A percentile compares a stretch with the other conserved stretches of the same genome.
These are phyloP conservation scores for Wickerhamomyces alni DNA, from an alignment of 805 yeast genomes.

Conservation along the genomic window DNA sequence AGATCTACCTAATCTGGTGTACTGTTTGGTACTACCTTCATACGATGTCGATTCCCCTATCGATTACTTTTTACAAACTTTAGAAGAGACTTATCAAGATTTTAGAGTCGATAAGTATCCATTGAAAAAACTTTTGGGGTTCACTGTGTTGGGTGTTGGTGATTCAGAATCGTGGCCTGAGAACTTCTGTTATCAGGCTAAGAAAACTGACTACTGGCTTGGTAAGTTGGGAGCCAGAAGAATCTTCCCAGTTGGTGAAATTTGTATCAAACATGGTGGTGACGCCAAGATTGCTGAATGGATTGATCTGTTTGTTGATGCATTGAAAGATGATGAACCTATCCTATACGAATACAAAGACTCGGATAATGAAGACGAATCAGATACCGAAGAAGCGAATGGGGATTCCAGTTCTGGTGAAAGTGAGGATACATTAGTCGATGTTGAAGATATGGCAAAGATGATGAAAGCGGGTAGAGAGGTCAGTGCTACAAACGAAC, in stretches of 20 bases:
- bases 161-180: slow-evolving; percentile 82
- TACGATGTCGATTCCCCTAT: slow-evolving; percentile 91
- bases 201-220: slow-evolving; percentile 63
- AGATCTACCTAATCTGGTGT: slow-evolving; percentile 40
- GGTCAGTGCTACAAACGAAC: slow-evolving; percentile 13
- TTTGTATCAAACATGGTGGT: slow-evolving; percentile 72
- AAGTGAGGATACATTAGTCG: slow-evolving; percentile 47
- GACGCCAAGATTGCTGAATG: slow-evolving; percentile 59
- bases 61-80: slow-evolving; percentile 76
- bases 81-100: slow-evolving; percentile 77
- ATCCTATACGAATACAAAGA: slow-evolving; percentile 53
- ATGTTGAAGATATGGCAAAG: slow-evolving; percentile 85
- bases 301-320: slow-evolving; percentile 52
- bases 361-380: slow-evolving; percentile 44
- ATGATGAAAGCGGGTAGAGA: slow-evolving; percentile 17
- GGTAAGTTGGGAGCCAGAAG: slow-evolving; percentile 85
- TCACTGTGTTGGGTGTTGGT: slow-evolving; percentile 82
- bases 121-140: slow-evolving; percentile 61
- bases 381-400: slow-evolving; percentile 30
- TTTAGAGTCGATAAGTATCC: slow-evolving; percentile 85
- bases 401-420: slow-evolving; percentile 18
- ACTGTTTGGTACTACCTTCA: slow-evolving; percentile 76
- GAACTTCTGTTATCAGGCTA: slow-evolving; percentile 84
- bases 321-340: slow-evolving; percentile 68
- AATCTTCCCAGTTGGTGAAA: slow-evolving; percentile 74